phyloP scores from a whole-genome alignment of 2,329 filamentous ascomycete genomes.

The Xylaria sp. region DNA sequence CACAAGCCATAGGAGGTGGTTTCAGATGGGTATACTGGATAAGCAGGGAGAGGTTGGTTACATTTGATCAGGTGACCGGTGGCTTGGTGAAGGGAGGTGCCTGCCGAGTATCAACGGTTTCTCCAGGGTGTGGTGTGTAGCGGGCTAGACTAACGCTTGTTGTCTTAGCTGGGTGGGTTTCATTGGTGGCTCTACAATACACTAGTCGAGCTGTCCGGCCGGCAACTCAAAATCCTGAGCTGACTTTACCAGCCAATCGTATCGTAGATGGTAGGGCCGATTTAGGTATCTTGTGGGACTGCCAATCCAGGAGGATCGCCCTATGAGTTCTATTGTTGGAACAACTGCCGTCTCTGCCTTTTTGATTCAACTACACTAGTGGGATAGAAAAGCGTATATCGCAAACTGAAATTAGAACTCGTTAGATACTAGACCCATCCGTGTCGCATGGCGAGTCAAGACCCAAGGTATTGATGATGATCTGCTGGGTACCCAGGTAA shows the following conservation, averaged over 20 bases:
- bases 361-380: not conserved
- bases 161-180: slow-evolving; percentile 13
- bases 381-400: not conserved
- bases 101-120: slow-evolving; percentile 1
- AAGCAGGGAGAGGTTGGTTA: slow-evolving; percentile 2
- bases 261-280: slow-evolving; percentile 6
- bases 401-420: not conserved
- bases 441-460: not conserved
- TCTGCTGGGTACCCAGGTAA: not conserved
- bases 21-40: not conserved
- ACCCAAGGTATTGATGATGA: not conserved
- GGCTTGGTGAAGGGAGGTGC: not conserved
- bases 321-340: slow-evolving; percentile 22
- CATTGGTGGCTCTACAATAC: slow-evolving; percentile 9
- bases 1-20: not conserved
- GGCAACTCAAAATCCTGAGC: slow-evolving; percentile 26
- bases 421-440: not conserved
- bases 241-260: slow-evolving; percentile 1
- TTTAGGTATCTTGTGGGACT: slow-evolving; percentile 5
- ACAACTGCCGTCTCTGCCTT: not conserved
- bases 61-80: slow-evolving; percentile 28
- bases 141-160: slow-evolving; percentile 8
- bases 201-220: slow-evolving; percentile 24
- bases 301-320: slow-evolving; percentile 4
- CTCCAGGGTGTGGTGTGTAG: slow-evolving; percentile 18